Percentiles rank a stretch among this genome's conserved stretches.
Evolutionary conservation across 352 stramenopile species (phyloP).

Genomic region (Nothophytophthora sp.): DNA sequence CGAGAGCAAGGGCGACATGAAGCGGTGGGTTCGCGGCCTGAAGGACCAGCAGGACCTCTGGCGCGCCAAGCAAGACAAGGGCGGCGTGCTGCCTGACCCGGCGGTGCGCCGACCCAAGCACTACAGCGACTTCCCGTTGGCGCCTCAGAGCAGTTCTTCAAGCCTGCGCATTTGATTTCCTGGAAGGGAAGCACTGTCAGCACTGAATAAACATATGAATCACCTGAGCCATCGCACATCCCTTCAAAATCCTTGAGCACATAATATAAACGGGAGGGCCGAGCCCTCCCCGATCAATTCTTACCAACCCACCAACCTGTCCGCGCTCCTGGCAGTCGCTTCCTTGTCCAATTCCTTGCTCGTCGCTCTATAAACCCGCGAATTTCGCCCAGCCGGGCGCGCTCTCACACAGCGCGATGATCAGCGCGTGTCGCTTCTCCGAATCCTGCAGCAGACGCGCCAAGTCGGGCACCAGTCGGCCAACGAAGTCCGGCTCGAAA

Average conservation of each 20-base stretch:
- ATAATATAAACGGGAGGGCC: no score
- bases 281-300: no score
- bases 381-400: constrained; percentile 84
- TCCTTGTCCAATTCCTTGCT: no score
- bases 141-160: constrained; percentile 39
- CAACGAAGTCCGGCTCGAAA: constrained; percentile 89
- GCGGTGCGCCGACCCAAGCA: constrained; percentile 62
- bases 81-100: constrained; percentile 24
- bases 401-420: constrained; percentile 83
- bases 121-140: constrained; percentile 67
- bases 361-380: constrained; percentile 61
- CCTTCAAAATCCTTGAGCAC: no score
- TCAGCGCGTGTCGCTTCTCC: constrained; percentile 83
- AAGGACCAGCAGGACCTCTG: constrained; percentile 84
- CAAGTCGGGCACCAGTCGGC: constrained; percentile 80
- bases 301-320: no score
- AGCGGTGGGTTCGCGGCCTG: constrained; percentile 82
- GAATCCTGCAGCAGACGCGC: constrained; percentile 83
- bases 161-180: constrained; percentile 35
- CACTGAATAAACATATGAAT: no score
- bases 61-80: constrained; percentile 52
- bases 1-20: constrained; percentile 88
- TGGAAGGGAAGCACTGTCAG: constrained; percentile 2
- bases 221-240: no score
- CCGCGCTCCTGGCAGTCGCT: no score